Evolutionary conservation across 805 yeast genomes (phyloP).

Genomic region (Barnettozyma salicaria): DNA sequence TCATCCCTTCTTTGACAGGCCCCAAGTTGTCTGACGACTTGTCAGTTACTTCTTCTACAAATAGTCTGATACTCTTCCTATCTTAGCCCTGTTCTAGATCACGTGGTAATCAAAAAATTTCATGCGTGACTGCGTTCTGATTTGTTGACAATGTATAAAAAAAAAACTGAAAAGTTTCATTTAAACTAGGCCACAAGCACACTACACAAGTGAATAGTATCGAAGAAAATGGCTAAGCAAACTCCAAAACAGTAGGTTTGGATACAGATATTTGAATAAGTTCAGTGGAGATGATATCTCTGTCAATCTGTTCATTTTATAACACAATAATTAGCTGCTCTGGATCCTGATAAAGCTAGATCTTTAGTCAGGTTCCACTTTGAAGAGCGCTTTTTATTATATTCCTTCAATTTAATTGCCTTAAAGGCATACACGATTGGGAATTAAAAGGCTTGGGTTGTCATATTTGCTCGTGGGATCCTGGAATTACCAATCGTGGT

Average conservation of each 20-base stretch:
- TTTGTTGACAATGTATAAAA: too few relatives aligned
- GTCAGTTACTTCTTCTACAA: too few relatives aligned
- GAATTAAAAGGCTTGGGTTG: slow-evolving; percentile 27
- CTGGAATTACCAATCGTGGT: slow-evolving; percentile 17
- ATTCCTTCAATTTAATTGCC: slow-evolving; percentile 4
- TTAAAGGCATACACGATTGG: slow-evolving; percentile 3
- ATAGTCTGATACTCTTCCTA: too few relatives aligned
- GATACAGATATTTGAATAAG: slow-evolving; percentile 3
- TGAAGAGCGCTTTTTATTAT: neutral
- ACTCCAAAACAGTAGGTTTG: slow-evolving; percentile 29
- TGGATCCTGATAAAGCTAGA: slow-evolving; percentile 18
- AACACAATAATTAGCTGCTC: neutral
- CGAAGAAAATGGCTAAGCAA: slow-evolving; percentile 24
- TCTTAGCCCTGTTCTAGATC: too few relatives aligned
- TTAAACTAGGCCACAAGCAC: neutral
- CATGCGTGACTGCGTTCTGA: neutral
- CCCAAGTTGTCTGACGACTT: too few relatives aligned
- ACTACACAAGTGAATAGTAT: neutral
- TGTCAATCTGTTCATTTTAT: neutral
- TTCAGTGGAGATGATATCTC: slow-evolving; percentile 6
- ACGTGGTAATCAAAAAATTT: too few relatives aligned
- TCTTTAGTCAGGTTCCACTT: slow-evolving; percentile 17
- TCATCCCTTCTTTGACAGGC: too few relatives aligned
- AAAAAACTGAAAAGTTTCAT: slow-evolving; percentile 9
- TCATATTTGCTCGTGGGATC: slow-evolving; percentile 9